Evolutionary conservation across 176 grass and related monocot genomes (phyloP), one percentile per base, ranked within the genome.

Genomic region (maize (Zea mays)): DNA sequence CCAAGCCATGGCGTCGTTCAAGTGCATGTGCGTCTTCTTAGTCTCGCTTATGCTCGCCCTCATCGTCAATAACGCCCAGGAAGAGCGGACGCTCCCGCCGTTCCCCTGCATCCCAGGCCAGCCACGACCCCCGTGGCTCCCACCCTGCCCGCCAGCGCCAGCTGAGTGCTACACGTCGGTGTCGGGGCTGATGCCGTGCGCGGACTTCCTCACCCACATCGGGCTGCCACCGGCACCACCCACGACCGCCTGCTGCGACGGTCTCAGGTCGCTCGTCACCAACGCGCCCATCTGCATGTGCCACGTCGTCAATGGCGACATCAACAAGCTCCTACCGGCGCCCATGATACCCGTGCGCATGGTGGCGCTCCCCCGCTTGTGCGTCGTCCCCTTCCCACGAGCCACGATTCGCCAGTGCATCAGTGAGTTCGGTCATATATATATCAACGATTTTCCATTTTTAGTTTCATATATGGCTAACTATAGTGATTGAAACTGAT

Each of bases 221-320:
- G 1, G 6, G 35, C 33, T 56, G 4, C 35, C 17, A 8, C 15
- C 7, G 8, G 50, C 8, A 1, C 36, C 36, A 0, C 14, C 69
- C 1, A 1, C 48, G 7, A 9, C 4, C 8, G 71, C 16, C 4
- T 73, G 71, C 71, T 73, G 71, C 71, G 9, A 11, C 50, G 71
- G 50, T 4, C 35, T 56, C 35, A 19, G 36, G 71, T 16, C 50
- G 34, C 34, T 73, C 8, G 50, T 56, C 35, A 20, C 16, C 33
- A 35, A 73, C 50, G 71, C 71, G 50, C 16, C 71, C 49, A 9
- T 73, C 15, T 73, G 71, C 50, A 4, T 56, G 2, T 73, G 71
- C 71, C 71, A 73, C 71, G 9, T 73, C 71, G 35, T 56, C 35
- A 73, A 56, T 50, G 8, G 71, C 50, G 71, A 73, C 50, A 40